Percentiles rank a stretch among this genome's conserved stretches.
Evolutionary conservation across 2,329 filamentous ascomycete genomes (phyloP).

Genomic region (Taxawa tesnikishii): DNA sequence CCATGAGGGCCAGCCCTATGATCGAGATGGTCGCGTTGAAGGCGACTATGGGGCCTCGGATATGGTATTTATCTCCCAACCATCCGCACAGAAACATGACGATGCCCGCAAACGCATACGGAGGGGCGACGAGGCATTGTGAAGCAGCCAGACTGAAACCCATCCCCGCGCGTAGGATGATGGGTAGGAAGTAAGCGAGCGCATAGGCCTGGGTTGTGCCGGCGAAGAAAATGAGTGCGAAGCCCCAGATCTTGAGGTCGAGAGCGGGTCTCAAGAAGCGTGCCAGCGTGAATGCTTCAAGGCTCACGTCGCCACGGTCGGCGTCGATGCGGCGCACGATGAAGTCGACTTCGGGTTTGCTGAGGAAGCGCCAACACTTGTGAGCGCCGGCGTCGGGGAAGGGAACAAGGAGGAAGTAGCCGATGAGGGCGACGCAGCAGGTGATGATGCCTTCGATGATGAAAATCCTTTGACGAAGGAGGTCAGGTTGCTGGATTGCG

Average conservation of each 20-base stretch:
- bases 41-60: constrained; percentile 54
- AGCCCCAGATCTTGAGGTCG: constrained; percentile 43
- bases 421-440: constrained; percentile 22
- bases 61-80: constrained; percentile 52
- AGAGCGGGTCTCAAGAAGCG: constrained; percentile 34
- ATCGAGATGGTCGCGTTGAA: constrained; percentile 51
- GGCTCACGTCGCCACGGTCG: constrained; percentile 37
- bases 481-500: too few relatives aligned
- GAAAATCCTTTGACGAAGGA: too few relatives aligned
- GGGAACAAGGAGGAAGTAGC: constrained; percentile 30
- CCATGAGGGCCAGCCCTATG: constrained; percentile 61
- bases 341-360: constrained; percentile 29
- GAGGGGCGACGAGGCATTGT: constrained; percentile 61
- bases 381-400: constrained; percentile 29
- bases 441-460: constrained; percentile 28
- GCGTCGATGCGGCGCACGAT: constrained; percentile 36
- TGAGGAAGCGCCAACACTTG: constrained; percentile 29
- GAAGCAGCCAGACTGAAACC: constrained; percentile 50
- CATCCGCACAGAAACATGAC: constrained; percentile 49
- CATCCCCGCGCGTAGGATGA: constrained; percentile 54
- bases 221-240: constrained; percentile 43
- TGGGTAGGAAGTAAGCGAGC: constrained; percentile 66
- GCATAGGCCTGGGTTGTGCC: constrained; percentile 63
- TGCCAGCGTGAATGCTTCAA: constrained; percentile 31
- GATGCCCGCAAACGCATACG: constrained; percentile 53